phyloP scores from a whole-genome alignment of 805 yeast genomes.

The Lachancea sp. region DNA sequence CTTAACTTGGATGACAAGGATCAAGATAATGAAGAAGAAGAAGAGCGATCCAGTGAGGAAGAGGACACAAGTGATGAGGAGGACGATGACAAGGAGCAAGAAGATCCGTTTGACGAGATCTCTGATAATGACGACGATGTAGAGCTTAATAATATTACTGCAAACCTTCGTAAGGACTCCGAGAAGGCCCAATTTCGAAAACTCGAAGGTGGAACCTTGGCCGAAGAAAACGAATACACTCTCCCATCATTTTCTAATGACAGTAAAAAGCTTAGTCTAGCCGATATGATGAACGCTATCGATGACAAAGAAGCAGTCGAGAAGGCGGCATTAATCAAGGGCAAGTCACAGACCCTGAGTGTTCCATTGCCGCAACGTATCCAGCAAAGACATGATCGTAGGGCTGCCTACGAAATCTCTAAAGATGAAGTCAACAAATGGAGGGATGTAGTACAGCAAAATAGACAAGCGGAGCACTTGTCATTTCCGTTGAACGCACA shows the following conservation, averaged over 20 bases:
- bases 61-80: slow-evolving; percentile 17
- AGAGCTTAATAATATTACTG: slow-evolving; percentile 47
- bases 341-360: slow-evolving; percentile 45
- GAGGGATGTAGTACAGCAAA: slow-evolving; percentile 74
- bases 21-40: slow-evolving; percentile 9
- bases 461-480: slow-evolving; percentile 79
- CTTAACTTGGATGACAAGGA: slow-evolving; percentile 7
- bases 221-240: slow-evolving; percentile 63
- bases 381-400: slow-evolving; percentile 77
- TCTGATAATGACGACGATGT: slow-evolving; percentile 46
- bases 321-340: slow-evolving; percentile 44
- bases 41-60: slow-evolving; percentile 15
- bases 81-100: slow-evolving; percentile 23
- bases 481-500: slow-evolving; percentile 56
- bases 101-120: slow-evolving; percentile 33
- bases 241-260: slow-evolving; percentile 45
- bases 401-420: slow-evolving; percentile 85
- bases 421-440: slow-evolving; percentile 83
- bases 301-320: slow-evolving; percentile 44
- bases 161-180: slow-evolving; percentile 32
- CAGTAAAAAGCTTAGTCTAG: slow-evolving; percentile 46
- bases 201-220: slow-evolving; percentile 45
- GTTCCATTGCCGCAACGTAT: slow-evolving; percentile 84
- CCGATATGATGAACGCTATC: slow-evolving; percentile 69
- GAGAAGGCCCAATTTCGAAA: slow-evolving; percentile 35